Evolutionary conservation across 2,329 filamentous ascomycete genomes (phyloP).

Genomic region (Paradendryphiella salina): DNA sequence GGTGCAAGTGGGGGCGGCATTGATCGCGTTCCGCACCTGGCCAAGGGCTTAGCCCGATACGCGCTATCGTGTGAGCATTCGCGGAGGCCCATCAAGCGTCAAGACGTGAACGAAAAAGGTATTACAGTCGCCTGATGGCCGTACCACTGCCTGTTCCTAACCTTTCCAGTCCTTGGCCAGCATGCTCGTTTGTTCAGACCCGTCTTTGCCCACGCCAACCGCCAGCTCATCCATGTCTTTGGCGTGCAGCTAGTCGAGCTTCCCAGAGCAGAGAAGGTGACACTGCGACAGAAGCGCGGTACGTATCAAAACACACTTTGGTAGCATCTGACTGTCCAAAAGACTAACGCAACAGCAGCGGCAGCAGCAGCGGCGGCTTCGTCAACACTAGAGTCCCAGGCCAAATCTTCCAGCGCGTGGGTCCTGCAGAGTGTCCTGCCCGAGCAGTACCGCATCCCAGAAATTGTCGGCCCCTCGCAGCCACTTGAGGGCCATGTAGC

Average conservation of each 20-base stretch:
- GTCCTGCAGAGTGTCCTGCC: constrained; percentile 77
- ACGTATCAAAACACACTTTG: constrained; percentile 24
- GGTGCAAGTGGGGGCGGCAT: constrained; percentile 28
- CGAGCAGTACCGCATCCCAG: constrained; percentile 62
- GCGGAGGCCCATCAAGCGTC: constrained; percentile 60
- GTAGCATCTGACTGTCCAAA: background rate
- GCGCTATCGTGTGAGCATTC: constrained; percentile 65
- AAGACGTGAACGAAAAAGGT: constrained; percentile 61
- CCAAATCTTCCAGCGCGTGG: constrained; percentile 67
- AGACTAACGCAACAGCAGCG: background rate
- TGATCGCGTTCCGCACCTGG: constrained; percentile 49
- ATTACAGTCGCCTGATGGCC: background rate
- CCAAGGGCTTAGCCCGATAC: constrained; percentile 65
- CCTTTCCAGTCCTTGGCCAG: constrained; percentile 64
- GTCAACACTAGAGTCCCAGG: constrained; percentile 57
- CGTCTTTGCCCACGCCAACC: constrained; percentile 78
- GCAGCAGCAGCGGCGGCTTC: constrained; percentile 53
- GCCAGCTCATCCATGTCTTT: constrained; percentile 70
- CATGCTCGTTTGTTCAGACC: constrained; percentile 71
- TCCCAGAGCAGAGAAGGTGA: constrained; percentile 77
- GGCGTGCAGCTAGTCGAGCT: constrained; percentile 93
- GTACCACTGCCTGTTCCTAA: constrained; percentile 9
- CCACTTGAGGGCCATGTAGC: constrained; percentile 57
- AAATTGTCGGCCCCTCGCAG: constrained; percentile 69
- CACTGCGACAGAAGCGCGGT: constrained; percentile 78